Percentiles rank a stretch among this genome's conserved stretches.
Conservation (phyloP, 2,329 filamentous ascomycete genomes). For the Aureobasidium sp. region DNA sequence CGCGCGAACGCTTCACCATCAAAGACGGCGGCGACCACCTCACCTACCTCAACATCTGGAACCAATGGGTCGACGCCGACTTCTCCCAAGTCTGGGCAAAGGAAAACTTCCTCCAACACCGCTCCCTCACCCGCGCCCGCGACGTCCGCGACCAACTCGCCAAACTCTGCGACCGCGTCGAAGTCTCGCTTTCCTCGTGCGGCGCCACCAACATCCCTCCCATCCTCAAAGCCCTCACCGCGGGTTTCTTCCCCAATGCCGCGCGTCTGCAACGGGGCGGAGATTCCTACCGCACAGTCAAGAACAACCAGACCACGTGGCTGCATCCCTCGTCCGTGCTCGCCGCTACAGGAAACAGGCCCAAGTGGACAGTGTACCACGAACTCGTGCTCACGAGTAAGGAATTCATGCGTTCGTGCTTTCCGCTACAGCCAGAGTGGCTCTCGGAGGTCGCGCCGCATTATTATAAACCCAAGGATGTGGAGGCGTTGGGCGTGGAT, state of each 20-base stretch:
- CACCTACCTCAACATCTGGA: conserved; percentile 85
- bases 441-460: conserved; percentile 84
- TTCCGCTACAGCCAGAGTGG: conserved; percentile 80
- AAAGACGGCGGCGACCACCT: conserved; percentile 87
- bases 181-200: conserved; percentile 60
- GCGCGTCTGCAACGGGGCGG: conserved; percentile 75
- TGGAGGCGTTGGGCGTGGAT: conserved; percentile 68
- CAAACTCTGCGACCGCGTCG: conserved; percentile 87
- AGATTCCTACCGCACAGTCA: conserved; percentile 82
- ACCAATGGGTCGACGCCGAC: conserved; percentile 88
- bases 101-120: conserved; percentile 90
- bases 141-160: conserved; percentile 89
- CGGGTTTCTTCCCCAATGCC: conserved; percentile 91
- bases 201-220: conserved; percentile 64
- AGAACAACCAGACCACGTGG: conserved; percentile 79
- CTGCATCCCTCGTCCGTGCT: conserved; percentile 84
- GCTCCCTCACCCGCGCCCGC: conserved; percentile 76
- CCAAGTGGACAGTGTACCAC: conserved; percentile 82
- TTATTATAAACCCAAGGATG: conserved; percentile 84
- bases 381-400: conserved; percentile 75
- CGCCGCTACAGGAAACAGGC: conserved; percentile 56
- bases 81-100: conserved; percentile 80
- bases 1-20: conserved; percentile 77
- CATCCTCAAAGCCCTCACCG: conserved; percentile 79
- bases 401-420: conserved; percentile 84